Evolutionary conservation across 257 asterid genomes (phyloP), one percentile per base, ranked within the genome.

Genomic region (Solanum arcanum): DNA sequence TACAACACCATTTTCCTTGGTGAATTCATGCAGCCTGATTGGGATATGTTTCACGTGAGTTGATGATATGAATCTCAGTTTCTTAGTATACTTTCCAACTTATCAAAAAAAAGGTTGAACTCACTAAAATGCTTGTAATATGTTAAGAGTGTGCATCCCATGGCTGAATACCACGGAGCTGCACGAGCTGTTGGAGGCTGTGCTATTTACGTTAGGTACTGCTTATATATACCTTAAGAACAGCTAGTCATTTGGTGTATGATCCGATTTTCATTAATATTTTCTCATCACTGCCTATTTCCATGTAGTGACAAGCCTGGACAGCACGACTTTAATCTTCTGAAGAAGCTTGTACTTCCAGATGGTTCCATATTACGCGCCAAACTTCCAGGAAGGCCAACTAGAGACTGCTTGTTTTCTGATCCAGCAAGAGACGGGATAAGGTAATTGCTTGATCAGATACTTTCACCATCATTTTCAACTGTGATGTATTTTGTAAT

Each of bases 21-120:
- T 66, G 98, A 96, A 90, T 95, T 96, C 87, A 95, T 96, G 99
- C 99, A 96, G 92, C 98, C 99, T 11, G 98, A 96, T 92, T 95
- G 99, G 99, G 99, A 96, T 83, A 96, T 96, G 99, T 95, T 96
- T 86, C 99, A 96, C 74, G 99, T 96, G 90, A 95, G 96, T 88
- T 31, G 46, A 86, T 62, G 49, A 37, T 42, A 35, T 33, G 20
- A 56, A 46, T 84, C 41, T 66, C 21, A 47, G 21, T 90, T 75
- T 49, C 7, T 37, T 29, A 4, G 37, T 9, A 25, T 44, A 59
- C 47, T 76, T 5, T 6, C 35, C 75, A 81, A 60, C 33, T 29
- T 64, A 13, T 35, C 39, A 39, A 15, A 46, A 29, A 29, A 21
- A 46, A 21, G 21, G 12, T 25, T 78, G 12, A 10, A 31, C 41